Percentiles rank a stretch among this genome's conserved stretches.
phyloP scores from a whole-genome alignment of 495 filamentous ascomycete species.

The Usnea hakonensis region DNA sequence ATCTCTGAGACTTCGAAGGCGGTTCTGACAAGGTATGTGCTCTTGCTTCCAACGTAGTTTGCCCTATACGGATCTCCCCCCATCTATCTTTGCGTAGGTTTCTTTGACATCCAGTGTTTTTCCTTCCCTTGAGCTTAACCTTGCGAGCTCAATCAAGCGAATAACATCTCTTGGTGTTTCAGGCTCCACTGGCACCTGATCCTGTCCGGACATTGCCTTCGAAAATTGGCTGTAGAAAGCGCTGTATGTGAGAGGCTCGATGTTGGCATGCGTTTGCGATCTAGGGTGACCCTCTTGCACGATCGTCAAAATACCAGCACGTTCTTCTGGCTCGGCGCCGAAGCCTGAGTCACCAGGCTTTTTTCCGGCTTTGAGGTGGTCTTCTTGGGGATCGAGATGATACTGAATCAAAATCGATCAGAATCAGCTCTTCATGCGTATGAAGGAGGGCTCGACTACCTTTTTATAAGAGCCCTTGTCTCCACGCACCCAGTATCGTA shows the following conservation, averaged over 20 bases:
- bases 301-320: constrained; percentile 36
- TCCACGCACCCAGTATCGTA: constrained; percentile 75
- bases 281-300: constrained; percentile 34
- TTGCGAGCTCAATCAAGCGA: constrained; percentile 63
- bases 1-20: no score
- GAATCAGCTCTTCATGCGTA: no score
- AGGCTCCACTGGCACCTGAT: constrained; percentile 63
- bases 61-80: no score
- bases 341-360: constrained; percentile 57
- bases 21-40: no score
- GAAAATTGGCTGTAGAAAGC: constrained; percentile 67
- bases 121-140: constrained; percentile 57
- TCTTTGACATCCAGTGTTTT: constrained; percentile 47
- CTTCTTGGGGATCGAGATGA: constrained; percentile 74
- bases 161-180: constrained; percentile 64
- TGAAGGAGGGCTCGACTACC: constrained; percentile 23
- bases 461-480: constrained; percentile 77
- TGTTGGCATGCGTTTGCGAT: constrained; percentile 47
- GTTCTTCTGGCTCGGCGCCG: constrained; percentile 53
- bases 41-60: no score
- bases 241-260: constrained; percentile 62
- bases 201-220: constrained; percentile 54
- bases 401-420: constrained; percentile 28
- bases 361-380: constrained; percentile 63
- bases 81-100: constrained; percentile 1